These are phyloP conservation scores for Aureobasidium leucospermi DNA, from an alignment of 2,329 filamentous ascomycete species.

Conservation along the genomic window DNA sequence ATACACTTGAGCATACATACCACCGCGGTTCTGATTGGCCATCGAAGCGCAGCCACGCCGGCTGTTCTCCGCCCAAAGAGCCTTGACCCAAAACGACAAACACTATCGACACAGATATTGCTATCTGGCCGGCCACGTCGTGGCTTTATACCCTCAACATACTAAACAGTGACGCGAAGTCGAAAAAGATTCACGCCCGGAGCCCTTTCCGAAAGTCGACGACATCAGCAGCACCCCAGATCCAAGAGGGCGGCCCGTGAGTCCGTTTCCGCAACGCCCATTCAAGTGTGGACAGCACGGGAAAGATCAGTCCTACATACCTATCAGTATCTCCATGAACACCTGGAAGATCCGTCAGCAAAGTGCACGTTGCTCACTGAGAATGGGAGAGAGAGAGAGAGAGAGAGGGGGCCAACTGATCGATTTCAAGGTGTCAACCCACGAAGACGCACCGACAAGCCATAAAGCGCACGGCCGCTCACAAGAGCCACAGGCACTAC, in stretches of 20 bases:
- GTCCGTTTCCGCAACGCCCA: neutral
- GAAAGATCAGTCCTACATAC: neutral
- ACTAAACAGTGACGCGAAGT: neutral
- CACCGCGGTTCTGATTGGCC: neutral
- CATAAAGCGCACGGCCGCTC: neutral
- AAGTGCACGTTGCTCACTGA: too few species aligned
- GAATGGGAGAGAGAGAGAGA: too few species aligned
- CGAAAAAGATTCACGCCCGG: neutral
- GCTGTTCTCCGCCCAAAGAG: too few species aligned
- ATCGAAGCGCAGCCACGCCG: too few species aligned
- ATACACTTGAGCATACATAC: neutral
- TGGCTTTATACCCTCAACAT: neutral
- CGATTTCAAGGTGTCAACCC: too few species aligned
- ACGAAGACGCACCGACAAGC: neutral
- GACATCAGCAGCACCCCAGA: neutral
- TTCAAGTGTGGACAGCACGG: neutral
- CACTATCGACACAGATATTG: too few species aligned
- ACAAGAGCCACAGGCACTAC: neutral
- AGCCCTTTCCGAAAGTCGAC: neutral
- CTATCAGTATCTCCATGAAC: too few species aligned
- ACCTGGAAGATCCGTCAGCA: too few species aligned
- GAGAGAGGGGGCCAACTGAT: neutral
- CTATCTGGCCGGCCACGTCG: too few species aligned
- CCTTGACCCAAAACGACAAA: too few species aligned
- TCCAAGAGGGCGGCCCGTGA: neutral